Evolutionary conservation across 441 rosid genomes (phyloP), one percentile per base, ranked within the genome.

Genomic region (Biscutella laevigata): DNA sequence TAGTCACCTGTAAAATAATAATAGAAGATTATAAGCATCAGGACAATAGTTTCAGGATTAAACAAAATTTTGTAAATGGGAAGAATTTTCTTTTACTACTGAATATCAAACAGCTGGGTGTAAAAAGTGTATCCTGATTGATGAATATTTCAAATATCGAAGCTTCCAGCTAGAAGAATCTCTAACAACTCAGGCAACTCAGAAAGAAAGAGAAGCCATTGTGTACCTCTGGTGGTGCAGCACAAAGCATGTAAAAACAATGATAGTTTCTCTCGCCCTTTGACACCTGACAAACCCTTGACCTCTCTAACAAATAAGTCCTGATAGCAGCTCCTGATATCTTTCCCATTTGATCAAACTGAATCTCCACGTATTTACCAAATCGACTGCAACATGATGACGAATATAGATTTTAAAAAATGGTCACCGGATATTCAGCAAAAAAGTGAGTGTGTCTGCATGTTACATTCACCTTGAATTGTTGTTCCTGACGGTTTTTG

Each of bases 291-390:
- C 98, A 91, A 45, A 91, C 98, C 36, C 96, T 88, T 91, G n/a
- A n/a, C n/a, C n/a, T n/a, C n/a, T n/a, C n/a, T n/a, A n/a, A n/a
- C n/a, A n/a, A n/a, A n/a, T n/a, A 91, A 72, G 98, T 91, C 75
- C 92, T 74, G 72, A 91, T 77, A 5, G 96, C 96, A 71, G 98
- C 98, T 65, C 98, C 98, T 2, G 98, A 91, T 68, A 91, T 85
- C 64, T 74, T 80, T 71, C 96, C 96, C 25, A 29, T 61, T 61
- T 59, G 68, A 62, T 91, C 95, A 71, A 91, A 91, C 65, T 91
- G 98, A 72, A 91, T 78, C 81, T 91, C 98, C 82, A 91, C 98
- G 30, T 85, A 88, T 77, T 91, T 88, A 74, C 96, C 98, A 62
- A 91, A 91, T 54, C 96, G 96, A 77, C 96, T 90, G 72, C 66